Conservation (phyloP, 345 rosid species). For the Gossypium sturtianum region DNA sequence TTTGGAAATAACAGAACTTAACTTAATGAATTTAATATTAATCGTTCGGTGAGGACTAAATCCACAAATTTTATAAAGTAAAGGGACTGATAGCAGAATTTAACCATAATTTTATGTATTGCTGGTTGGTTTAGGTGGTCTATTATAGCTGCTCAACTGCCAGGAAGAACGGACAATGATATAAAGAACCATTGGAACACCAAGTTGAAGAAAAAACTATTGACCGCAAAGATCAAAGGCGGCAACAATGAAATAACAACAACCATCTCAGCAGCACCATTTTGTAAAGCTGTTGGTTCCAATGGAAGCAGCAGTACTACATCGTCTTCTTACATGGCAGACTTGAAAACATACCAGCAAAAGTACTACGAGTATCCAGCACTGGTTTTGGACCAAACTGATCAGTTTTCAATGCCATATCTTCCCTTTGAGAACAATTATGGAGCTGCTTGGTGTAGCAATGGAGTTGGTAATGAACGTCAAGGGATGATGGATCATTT, state of each 20-base stretch:
- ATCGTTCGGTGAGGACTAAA: too few species aligned
- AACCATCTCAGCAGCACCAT: neutral
- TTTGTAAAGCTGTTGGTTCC: neutral
- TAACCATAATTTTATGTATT: neutral
- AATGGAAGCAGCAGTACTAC: neutral
- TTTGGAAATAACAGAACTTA: too few species aligned
- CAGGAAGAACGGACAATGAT: constrained; percentile 50
- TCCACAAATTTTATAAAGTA: too few species aligned
- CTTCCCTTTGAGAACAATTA: too few species aligned
- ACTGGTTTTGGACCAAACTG: neutral
- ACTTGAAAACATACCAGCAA: neutral
- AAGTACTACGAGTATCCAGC: neutral
- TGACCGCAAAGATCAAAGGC: constrained; percentile 11
- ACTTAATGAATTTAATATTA: too few species aligned
- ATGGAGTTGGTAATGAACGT: too few species aligned
- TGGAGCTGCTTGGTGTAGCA: too few species aligned
- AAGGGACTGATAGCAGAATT: too few species aligned
- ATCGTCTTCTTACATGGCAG: neutral
- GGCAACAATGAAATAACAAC: neutral
- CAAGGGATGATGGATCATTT: too few species aligned
- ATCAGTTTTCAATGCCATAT: too few species aligned
- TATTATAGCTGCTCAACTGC: constrained; percentile 34
- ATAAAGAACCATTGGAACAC: constrained; percentile 50
- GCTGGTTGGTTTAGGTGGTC: constrained; percentile 33
- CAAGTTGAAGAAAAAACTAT: constrained; percentile 37